phyloP scores from a whole-genome alignment of 1,284 basidiomycete genomes.

The Erythrobasidium hasegawianum region DNA sequence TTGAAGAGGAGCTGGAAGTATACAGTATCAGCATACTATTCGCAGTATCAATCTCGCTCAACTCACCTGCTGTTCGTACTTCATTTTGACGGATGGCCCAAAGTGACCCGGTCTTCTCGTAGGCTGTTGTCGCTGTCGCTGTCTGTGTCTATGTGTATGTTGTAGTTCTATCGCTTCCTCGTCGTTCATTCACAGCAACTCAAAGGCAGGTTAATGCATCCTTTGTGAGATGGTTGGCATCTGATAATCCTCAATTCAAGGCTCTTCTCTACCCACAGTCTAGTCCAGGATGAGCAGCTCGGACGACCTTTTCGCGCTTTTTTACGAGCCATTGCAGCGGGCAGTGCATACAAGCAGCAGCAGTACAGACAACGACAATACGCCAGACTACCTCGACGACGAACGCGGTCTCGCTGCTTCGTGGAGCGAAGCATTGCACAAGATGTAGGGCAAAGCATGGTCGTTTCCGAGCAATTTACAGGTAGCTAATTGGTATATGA shows the following conservation, averaged over 20 bases:
- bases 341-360: conserved; percentile 29
- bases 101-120: neutral
- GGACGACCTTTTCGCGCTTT: conserved; percentile 37
- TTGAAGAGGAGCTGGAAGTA: neutral
- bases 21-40: too few species aligned
- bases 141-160: too few species aligned
- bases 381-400: conserved; percentile 36
- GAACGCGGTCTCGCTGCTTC: conserved; percentile 37
- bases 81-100: neutral
- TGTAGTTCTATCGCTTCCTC: too few species aligned
- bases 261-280: too few species aligned
- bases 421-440: conserved; percentile 36
- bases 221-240: too few species aligned
- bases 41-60: too few species aligned
- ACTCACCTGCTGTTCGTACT: conserved; percentile 5
- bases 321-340: conserved; percentile 37
- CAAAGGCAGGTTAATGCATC: too few species aligned
- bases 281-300: too few species aligned
- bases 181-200: too few species aligned
- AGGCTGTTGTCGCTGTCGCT: neutral
- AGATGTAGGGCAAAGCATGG: conserved; percentile 29
- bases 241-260: too few species aligned
- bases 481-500: neutral
- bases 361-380: neutral
- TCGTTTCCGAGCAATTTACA: too few species aligned